Evolutionary conservation across 352 stramenopile species (phyloP), one percentile per base, ranked within the genome.

Genomic region (Phytophthora macrochlamydospora): DNA sequence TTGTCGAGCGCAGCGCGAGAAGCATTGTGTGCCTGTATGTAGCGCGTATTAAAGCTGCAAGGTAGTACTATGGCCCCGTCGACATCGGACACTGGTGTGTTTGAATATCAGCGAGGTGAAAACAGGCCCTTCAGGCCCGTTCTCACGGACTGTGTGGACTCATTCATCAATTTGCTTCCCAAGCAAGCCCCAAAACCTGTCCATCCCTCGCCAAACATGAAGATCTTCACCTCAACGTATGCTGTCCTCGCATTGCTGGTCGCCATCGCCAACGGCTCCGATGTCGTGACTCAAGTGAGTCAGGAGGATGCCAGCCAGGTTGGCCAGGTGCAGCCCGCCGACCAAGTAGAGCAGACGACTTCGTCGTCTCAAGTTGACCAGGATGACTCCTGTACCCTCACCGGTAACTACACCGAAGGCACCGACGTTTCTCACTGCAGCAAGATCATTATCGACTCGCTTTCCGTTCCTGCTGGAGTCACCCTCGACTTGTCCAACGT

Each of bases 401-500:
- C 72, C 2, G 67, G 72, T n/a, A 72, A 65, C 1, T 80, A 80
- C 69, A 63, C 6, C 43, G 12, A 49, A n/a, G 43, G 43, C 1
- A 49, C 43, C 12, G 51, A 45, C 45, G 18, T 68, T 59, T 7
- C 43, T 24, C 43, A 49, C 2, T 80, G 72, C 53, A 61, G 51
- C 51, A 64, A 28, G 4, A 60, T 80, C 49, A 53, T 55, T 8
- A 56, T 77, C 51, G 58, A 31, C 29, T 63, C 59, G 11, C 59
- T 80, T 5, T 59, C 30, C 4, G 72, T 80, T 11, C 67, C 68
- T 30, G 61, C 62, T 9, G 68, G 71, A 2, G 62, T 71, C 40
- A 82, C 61, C 2, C 48, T 82, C 2, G 67, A 82, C 43, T 46
- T 82, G 32, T 76, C 54, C 51, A 49, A 49, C 43, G 43, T 49